Evolutionary conservation across 441 rosid genomes (phyloP), one percentile per base, ranked within the genome.

Genomic region (Capsella rubella): DNA sequence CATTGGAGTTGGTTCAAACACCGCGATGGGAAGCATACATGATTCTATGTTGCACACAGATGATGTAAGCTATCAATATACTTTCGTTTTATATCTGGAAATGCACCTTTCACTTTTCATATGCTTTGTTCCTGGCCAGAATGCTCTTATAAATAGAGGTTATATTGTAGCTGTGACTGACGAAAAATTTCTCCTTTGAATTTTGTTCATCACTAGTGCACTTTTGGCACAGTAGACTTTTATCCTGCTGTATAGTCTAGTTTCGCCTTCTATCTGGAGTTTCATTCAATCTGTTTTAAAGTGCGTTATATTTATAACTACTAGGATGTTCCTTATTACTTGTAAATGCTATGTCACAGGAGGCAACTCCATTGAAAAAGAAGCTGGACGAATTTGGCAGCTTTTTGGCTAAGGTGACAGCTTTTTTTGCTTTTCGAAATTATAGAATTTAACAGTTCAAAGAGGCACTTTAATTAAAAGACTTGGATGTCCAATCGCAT

Each of bases 11-110:
- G 99, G 98, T 79, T 79, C 97, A 52, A 93, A 89, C 83, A 92
- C 98, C 62, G 98, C 99, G 35, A 92, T 95, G 99, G 99, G 99
- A 64, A 92, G 87, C 87, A 95, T 95, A 82, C 96, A 90, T 11
- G 98, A 92, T 82, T 92, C 98, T 52, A 91, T 95, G 97, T 81
- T 92, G 88, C 96, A 75, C 57, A 90, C 97, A 58, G 98, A 86
- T 75, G 96, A 95, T 82, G 99, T 91, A 86, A 85, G 91, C 59
- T 55, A 28, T 42, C 40, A 73, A 25, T 70, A 45, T 72, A 66
- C 62, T 69, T 49, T 47, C 15, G 11, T 59, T 54, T 69, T n/a
- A 21, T 78, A 54, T 64, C 52, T 71, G 50, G 55, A 66, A 35
- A 63, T 62, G 68, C 27, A 56, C 49, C 32, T 51, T 47, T 31